Evolutionary conservation across 1,139 yeast genomes (phyloP).

Genomic region (Blastobotrys indianensis): DNA sequence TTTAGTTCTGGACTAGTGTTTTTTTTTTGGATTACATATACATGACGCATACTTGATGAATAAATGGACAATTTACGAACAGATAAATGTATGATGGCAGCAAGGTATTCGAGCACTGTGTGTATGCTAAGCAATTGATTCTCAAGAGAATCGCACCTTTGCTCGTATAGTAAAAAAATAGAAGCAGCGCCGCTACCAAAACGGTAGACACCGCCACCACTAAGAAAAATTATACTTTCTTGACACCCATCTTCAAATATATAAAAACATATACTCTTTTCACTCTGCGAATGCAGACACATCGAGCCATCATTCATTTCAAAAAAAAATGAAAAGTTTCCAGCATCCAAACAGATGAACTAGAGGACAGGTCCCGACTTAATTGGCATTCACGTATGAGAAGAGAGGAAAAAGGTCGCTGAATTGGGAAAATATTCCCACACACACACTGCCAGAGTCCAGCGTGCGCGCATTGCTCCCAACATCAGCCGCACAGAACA

Average conservation of each 20-base stretch:
- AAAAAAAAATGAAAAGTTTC: not conserved
- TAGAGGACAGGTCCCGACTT: constrained; percentile 5
- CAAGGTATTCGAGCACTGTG: not conserved
- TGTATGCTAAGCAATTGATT: not conserved
- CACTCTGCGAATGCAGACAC: constrained; percentile 13
- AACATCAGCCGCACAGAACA: not conserved
- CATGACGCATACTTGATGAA: not conserved
- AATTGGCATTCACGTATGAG: constrained; percentile 6
- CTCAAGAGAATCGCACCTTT: not conserved
- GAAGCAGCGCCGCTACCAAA: constrained; percentile 3
- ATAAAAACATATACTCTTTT: not conserved
- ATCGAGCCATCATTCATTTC: constrained; percentile 2
- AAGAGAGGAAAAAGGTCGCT: not conserved
- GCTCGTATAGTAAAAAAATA: not conserved
- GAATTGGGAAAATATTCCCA: not conserved
- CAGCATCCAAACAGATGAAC: not conserved
- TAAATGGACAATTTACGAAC: not conserved
- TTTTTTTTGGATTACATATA: not conserved
- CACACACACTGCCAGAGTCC: not conserved
- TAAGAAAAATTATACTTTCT: not conserved
- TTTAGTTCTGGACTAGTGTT: not conserved
- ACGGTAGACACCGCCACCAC: not conserved
- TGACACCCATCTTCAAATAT: not conserved
- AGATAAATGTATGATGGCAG: no score
- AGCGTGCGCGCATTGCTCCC: not conserved